Evolutionary conservation across 2,329 filamentous ascomycete species (phyloP).

Genomic region (Trichoderma oligosporum): DNA sequence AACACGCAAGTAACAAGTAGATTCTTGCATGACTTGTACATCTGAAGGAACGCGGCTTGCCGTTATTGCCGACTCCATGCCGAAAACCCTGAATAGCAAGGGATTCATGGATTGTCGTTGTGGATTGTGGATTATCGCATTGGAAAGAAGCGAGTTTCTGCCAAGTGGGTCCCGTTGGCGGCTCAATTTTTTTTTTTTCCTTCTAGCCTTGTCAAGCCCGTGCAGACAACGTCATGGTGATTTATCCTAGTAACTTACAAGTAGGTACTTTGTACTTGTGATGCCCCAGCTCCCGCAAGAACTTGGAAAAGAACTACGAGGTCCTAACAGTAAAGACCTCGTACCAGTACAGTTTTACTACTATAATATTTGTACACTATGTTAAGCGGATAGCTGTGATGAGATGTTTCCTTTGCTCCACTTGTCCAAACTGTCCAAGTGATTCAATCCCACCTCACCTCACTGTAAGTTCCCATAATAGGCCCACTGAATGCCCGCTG

Average conservation of each 20-base stretch:
- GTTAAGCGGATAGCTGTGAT: no score
- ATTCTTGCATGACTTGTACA: not conserved
- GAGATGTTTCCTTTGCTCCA: not conserved
- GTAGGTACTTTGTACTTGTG: no score
- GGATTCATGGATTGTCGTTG: not conserved
- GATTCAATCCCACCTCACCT: slow-evolving; percentile 6
- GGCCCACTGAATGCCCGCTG: not conserved
- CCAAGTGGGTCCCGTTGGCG: not conserved
- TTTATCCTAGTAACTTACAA: no score
- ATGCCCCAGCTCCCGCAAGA: no score
- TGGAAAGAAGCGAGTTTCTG: slow-evolving; percentile 2
- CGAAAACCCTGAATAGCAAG: slow-evolving; percentile 1
- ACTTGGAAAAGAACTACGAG: no score
- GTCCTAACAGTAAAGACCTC: no score
- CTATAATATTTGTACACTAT: no score
- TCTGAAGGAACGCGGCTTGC: not conserved
- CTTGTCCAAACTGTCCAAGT: no score
- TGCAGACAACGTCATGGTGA: slow-evolving; percentile 10
- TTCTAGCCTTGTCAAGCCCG: slow-evolving; percentile 1
- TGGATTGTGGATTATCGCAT: slow-evolving; percentile 3
- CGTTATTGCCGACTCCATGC: slow-evolving; percentile 5
- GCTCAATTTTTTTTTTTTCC: slow-evolving; percentile 2
- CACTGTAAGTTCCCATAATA: not conserved
- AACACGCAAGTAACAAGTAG: not conserved
- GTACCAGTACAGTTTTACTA: no score